Conservation (phyloP, 208 protist species). For the Porcisia hertigi region DNA sequence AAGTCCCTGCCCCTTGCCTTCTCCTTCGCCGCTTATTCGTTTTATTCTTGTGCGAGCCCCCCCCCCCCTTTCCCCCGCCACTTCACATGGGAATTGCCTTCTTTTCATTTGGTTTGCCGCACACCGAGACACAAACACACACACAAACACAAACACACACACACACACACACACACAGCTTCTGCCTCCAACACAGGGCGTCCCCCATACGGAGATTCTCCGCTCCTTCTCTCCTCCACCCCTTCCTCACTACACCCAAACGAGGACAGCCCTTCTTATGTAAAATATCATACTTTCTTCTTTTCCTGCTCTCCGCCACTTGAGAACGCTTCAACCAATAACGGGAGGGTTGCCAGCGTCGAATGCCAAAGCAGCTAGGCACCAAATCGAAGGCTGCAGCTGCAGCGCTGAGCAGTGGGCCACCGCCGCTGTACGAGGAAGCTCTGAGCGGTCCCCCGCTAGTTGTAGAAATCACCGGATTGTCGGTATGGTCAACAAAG, state of each 20-base stretch:
- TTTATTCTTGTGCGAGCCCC: neutral
- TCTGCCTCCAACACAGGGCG: neutral
- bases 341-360: too few relatives aligned
- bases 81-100: too few relatives aligned
- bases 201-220: too few relatives aligned
- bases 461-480: slow-evolving; percentile 9
- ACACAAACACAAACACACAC: neutral
- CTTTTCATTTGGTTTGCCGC: neutral
- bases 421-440: slow-evolving; percentile 31
- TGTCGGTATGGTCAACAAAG: slow-evolving; percentile 7
- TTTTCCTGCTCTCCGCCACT: neutral
- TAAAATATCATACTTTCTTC: neutral
- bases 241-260: neutral
- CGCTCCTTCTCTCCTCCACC: neutral
- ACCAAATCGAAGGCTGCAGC: slow-evolving; percentile 5
- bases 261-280: neutral
- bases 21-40: neutral
- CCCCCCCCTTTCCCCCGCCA: too few relatives aligned
- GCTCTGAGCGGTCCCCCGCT: slow-evolving; percentile 10
- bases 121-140: neutral
- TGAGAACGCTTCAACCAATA: neutral
- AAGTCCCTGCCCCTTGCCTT: neutral
- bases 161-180: neutral
- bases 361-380: slow-evolving; percentile 14
- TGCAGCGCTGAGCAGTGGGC: slow-evolving; percentile 5